Conservation (phyloP, 2,329 filamentous ascomycete genomes). For the Alternaria panax region DNA sequence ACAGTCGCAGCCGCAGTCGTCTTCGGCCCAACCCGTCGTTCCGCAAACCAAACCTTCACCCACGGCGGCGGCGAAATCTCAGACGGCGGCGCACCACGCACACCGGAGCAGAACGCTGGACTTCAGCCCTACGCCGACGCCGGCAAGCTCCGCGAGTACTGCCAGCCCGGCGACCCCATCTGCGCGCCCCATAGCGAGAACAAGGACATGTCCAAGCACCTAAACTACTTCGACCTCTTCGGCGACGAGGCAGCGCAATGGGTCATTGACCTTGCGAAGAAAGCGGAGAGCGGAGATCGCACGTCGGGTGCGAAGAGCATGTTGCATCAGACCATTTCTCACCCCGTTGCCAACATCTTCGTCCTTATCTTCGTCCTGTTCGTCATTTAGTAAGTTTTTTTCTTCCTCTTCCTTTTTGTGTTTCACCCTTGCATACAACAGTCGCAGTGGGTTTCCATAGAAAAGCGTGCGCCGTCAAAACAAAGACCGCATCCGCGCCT, state of each 20-base stretch:
- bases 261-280: slow-evolving; percentile 30
- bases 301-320: slow-evolving; percentile 25
- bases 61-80: slow-evolving; percentile 31
- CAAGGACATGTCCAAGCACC: slow-evolving; percentile 63
- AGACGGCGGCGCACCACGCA: slow-evolving; percentile 31
- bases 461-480: neutral
- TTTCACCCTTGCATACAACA: no score
- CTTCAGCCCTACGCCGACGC: slow-evolving; percentile 44
- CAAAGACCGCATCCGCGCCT: no score
- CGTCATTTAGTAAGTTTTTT: slow-evolving; percentile 33
- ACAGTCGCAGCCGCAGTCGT: slow-evolving; percentile 34
- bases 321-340: slow-evolving; percentile 31
- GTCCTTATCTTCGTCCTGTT: slow-evolving; percentile 27
- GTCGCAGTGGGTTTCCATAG: neutral
- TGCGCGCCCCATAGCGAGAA: slow-evolving; percentile 60
- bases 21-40: slow-evolving; percentile 36
- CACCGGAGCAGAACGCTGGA: slow-evolving; percentile 29
- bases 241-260: slow-evolving; percentile 33
- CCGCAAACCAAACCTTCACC: slow-evolving; percentile 34
- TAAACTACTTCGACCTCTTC: slow-evolving; percentile 60
- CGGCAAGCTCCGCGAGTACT: slow-evolving; percentile 67
- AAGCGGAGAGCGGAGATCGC: slow-evolving; percentile 14
- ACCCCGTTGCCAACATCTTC: slow-evolving; percentile 34
- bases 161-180: slow-evolving; percentile 67
- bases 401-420: no score